phyloP scores from a whole-genome alignment of 768 basidiomycete genomes.

The Agrocybe pediades region DNA sequence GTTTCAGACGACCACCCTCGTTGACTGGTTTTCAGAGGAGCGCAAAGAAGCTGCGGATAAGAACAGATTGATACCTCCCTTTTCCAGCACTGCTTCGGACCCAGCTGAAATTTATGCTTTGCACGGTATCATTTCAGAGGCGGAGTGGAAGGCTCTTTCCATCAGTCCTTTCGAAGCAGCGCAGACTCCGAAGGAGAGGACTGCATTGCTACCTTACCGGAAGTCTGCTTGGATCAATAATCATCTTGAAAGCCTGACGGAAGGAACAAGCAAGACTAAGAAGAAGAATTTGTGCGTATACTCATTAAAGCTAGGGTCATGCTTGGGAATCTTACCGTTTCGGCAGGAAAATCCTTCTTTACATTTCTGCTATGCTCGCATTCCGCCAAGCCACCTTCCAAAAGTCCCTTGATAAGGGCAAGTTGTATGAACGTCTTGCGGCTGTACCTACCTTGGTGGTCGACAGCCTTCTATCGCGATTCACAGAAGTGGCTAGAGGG shows the following conservation, averaged over 20 bases:
- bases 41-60: slow-evolving; percentile 64
- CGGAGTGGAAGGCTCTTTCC: slow-evolving; percentile 77
- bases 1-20: neutral
- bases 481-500: slow-evolving; percentile 75
- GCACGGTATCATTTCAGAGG: slow-evolving; percentile 76
- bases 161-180: slow-evolving; percentile 57
- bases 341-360: slow-evolving; percentile 73
- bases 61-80: slow-evolving; percentile 75
- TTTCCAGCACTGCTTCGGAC: slow-evolving; percentile 63
- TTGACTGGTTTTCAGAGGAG: slow-evolving; percentile 49
- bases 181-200: slow-evolving; percentile 45
- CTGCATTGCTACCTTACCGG: slow-evolving; percentile 59
- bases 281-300: slow-evolving; percentile 61
- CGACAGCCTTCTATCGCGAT: slow-evolving; percentile 75
- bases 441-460: slow-evolving; percentile 64
- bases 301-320: slow-evolving; percentile 1
- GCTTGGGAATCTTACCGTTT: slow-evolving; percentile 1
- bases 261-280: slow-evolving; percentile 52
- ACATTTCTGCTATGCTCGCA: slow-evolving; percentile 80
- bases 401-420: slow-evolving; percentile 48
- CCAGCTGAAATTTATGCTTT: slow-evolving; percentile 76
- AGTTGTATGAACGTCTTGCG: slow-evolving; percentile 56
- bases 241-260: slow-evolving; percentile 51
- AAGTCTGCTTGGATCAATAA: slow-evolving; percentile 71
- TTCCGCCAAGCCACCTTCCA: slow-evolving; percentile 52